Base-by-base conservation (phyloP, 148 eudicot species). In the Oxyria digyna region DNA sequence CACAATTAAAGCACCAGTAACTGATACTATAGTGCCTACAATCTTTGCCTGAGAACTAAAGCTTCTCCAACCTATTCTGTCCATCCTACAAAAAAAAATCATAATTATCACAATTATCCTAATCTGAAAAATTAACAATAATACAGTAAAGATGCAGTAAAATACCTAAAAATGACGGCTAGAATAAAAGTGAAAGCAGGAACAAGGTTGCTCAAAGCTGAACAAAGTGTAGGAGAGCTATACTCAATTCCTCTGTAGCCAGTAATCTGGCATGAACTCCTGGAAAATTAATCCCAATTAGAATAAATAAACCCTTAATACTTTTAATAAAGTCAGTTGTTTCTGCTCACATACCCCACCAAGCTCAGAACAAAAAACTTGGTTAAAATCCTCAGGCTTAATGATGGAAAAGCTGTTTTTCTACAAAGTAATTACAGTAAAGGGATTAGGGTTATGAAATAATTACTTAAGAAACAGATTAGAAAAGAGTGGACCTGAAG, bases 1-100 rank as follows among this genome's bases (percentile, higher is more conserved):
- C 32, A 87, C 87, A 8, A 87, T 76, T 55, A 89, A 74, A 48
- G 91, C 96, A 52, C 96, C 96, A 1, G 76, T 26, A 74, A 89
- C 81, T 14, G 89, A 89, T 33, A 86, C 85, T 24, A 78, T 10
- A 18, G 96, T 83, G 26, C 96, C 96, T 10, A 78, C 31, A 23
- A 85, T 78, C 75, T 86, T 89, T 0, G 87, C 91, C 76, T 75
- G 85, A 70, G 87, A 83, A 46, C 78, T 85, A 62, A 73, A 74
- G 68, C 86, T 86, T 80, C 79, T 75, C 72, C 85, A 72, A 26
- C 37, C 80, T 8, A 89, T 67, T 75, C 76, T 85, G 55, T 89
- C 96, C 91, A 89, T 86, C 79, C 91, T 88, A 35, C 69, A 38
- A 66, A 66, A 1, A n/a, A 11, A 37, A 66, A 12, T 38, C 46